Conservation (phyloP, 177 flowering plant genomes). For the Vitis hybrid region DNA sequence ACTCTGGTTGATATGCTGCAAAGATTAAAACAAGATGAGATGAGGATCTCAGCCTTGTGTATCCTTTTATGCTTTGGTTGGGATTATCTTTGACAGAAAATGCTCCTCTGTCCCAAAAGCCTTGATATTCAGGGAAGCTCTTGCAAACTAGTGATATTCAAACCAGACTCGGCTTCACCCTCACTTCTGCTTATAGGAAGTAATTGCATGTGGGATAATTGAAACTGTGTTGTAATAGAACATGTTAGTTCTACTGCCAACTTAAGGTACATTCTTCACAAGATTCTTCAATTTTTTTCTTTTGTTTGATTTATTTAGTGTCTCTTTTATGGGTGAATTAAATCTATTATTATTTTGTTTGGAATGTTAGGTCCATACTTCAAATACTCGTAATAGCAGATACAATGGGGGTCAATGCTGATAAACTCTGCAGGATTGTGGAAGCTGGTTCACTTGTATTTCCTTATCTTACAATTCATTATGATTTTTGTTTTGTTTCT, state of each 20-base stretch:
- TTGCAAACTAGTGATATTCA: too few relatives aligned
- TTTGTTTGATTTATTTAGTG: background rate
- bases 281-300: background rate
- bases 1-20: slow-evolving; percentile 93
- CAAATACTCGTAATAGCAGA: background rate
- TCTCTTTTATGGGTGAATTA: background rate
- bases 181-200: too few relatives aligned
- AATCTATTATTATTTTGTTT: background rate
- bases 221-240: too few relatives aligned
- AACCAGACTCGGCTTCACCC: too few relatives aligned
- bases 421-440: background rate
- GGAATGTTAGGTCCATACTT: background rate
- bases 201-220: too few relatives aligned
- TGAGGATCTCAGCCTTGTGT: slow-evolving; percentile 89
- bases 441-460: background rate
- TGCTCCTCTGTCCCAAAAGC: slow-evolving; percentile 20
- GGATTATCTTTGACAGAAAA: slow-evolving; percentile 71
- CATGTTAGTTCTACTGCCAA: too few relatives aligned
- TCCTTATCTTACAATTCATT: background rate
- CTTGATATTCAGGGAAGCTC: background rate
- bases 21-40: slow-evolving; percentile 80
- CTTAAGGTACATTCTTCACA: too few relatives aligned
- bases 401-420: background rate
- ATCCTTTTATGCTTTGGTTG: slow-evolving; percentile 75
- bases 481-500: background rate